A percentile compares a stretch with the other conserved stretches of the same genome.
Conservation (phyloP, 176 grass and related monocot species). For the Secale cereale region DNA sequence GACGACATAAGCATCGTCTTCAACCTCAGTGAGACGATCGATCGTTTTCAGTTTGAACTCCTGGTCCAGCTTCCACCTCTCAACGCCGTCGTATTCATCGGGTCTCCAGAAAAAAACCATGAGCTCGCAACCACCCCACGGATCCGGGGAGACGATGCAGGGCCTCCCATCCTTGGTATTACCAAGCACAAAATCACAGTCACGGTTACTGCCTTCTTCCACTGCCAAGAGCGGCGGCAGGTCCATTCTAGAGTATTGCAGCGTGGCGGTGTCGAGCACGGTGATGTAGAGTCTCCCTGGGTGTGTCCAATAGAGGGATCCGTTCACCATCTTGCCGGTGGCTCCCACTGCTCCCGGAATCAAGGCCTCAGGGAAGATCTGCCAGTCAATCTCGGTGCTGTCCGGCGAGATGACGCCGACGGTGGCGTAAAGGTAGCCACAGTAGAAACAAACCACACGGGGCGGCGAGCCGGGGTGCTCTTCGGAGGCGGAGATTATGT, state of each 20-base stretch:
- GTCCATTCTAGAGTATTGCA: not conserved
- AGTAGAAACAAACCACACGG: not conserved
- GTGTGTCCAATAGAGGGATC: not conserved
- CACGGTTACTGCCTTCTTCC: not conserved
- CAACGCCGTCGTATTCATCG: not conserved
- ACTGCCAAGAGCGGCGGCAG: not conserved
- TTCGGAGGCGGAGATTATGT: not conserved
- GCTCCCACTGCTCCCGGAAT: not conserved
- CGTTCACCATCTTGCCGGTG: not conserved
- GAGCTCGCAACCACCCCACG: not conserved
- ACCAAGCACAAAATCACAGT: not conserved
- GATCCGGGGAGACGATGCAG: not conserved
- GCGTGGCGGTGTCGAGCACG: not conserved
- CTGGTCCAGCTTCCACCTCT: not conserved
- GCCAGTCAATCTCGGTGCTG: not conserved
- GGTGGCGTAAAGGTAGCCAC: not conserved
- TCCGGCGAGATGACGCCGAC: not conserved
- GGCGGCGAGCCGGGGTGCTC: not conserved
- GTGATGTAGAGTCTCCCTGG: not conserved
- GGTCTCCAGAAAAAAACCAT: not conserved
- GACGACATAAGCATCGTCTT: not conserved
- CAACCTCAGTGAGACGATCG: not conserved
- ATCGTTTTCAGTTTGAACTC: not conserved
- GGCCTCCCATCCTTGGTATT: slow-evolving; percentile 14
- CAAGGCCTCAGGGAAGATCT: not conserved